Conservation (phyloP, 1,284 basidiomycete genomes). For the Mrakiaceae sp. region DNA sequence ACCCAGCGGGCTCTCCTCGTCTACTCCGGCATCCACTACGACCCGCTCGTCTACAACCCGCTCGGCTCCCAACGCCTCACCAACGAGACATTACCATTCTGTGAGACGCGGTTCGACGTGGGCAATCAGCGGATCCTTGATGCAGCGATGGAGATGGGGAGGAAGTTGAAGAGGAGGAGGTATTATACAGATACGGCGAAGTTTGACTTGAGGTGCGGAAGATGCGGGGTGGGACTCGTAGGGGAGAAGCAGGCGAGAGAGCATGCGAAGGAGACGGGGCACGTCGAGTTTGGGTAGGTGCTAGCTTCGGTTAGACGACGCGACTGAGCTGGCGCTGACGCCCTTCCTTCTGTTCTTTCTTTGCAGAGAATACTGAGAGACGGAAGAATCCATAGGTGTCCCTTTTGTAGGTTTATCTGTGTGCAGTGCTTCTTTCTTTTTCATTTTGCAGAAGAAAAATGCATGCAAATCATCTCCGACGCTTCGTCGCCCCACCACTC, state of each 20-base stretch:
- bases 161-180: constrained; percentile 55
- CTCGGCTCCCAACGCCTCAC: constrained; percentile 68
- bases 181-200: constrained; percentile 84
- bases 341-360: background rate
- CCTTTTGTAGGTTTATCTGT: no score
- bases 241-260: constrained; percentile 83
- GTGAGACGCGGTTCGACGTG: constrained; percentile 70
- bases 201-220: constrained; percentile 76
- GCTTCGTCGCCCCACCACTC: background rate
- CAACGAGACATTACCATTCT: constrained; percentile 48
- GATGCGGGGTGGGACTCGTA: constrained; percentile 52
- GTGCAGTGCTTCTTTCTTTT: no score
- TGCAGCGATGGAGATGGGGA: constrained; percentile 60
- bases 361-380: background rate
- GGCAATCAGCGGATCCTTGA: constrained; percentile 47
- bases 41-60: constrained; percentile 44
- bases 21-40: constrained; percentile 71
- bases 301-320: background rate
- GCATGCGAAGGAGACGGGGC: constrained; percentile 77
- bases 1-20: constrained; percentile 49
- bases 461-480: no score
- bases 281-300: constrained; percentile 33
- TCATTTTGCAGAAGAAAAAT: no score
- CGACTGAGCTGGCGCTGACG: background rate
- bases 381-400: no score